phyloP scores from a whole-genome alignment of 2,329 filamentous ascomycete species.

The Fusarium sacchari region DNA sequence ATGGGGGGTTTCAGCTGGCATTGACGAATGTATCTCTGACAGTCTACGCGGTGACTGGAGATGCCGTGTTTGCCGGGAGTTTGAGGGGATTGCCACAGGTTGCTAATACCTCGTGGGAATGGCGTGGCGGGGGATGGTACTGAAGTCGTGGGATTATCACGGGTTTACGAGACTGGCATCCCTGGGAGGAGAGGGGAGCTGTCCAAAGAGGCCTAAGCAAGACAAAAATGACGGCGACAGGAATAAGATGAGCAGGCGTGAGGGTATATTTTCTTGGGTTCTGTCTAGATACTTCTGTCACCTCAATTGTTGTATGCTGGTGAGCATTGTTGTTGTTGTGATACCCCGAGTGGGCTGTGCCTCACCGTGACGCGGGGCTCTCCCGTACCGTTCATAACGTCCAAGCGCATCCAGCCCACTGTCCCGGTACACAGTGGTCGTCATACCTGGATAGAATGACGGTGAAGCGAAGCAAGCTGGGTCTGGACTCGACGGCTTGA shows the following conservation, averaged over 20 bases:
- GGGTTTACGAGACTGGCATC: neutral
- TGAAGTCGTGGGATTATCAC: neutral
- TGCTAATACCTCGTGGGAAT: neutral
- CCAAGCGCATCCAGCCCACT: neutral
- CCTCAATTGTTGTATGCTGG: neutral
- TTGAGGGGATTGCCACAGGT: neutral
- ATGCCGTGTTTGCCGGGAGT: conserved; percentile 10
- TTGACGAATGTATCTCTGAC: neutral
- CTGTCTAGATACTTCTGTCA: neutral
- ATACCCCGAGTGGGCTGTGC: neutral
- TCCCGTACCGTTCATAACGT: neutral
- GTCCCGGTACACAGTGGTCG: neutral
- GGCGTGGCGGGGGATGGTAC: neutral
- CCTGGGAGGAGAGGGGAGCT: neutral
- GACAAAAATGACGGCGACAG: neutral
- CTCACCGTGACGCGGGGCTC: neutral
- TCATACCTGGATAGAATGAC: neutral
- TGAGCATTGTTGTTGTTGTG: neutral
- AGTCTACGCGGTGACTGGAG: neutral
- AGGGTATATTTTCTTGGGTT: neutral
- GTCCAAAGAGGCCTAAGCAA: no score
- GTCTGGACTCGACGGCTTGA: neutral
- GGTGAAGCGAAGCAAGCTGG: neutral
- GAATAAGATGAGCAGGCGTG: accelerated
- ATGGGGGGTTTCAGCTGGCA: neutral